Percentiles rank a stretch among this genome's conserved stretches.
Conservation (phyloP, 1,139 yeast genomes). For the Sugiyamaella novakii region DNA sequence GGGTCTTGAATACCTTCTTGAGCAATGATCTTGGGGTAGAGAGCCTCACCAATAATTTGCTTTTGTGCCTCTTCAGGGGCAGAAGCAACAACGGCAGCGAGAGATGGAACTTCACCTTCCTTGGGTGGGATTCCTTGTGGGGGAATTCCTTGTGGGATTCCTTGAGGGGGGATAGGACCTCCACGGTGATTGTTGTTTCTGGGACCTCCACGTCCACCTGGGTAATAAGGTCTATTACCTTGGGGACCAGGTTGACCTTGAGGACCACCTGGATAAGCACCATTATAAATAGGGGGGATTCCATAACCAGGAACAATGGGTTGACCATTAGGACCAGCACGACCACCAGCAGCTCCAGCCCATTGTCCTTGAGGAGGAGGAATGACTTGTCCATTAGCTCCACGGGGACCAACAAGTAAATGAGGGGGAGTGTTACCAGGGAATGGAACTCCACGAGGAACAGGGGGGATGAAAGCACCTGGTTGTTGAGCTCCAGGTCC, state of each 20-base stretch:
- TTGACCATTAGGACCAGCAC: constrained; percentile 37
- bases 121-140: constrained; percentile 24
- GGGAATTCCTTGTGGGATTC: constrained; percentile 24
- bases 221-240: constrained; percentile 42
- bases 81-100: constrained; percentile 42
- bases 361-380: constrained; percentile 58
- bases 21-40: constrained; percentile 90
- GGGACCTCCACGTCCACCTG: constrained; percentile 32
- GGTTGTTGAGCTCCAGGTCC: constrained; percentile 73
- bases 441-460: constrained; percentile 79
- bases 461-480: constrained; percentile 63
- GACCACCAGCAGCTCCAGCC: constrained; percentile 39
- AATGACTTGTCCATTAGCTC: constrained; percentile 38
- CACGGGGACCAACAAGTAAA: constrained; percentile 73
- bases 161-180: constrained; percentile 28
- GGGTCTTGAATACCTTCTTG: constrained; percentile 84
- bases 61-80: constrained; percentile 81
- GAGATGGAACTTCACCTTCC: constrained; percentile 32
- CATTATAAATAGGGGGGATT: constrained; percentile 77
- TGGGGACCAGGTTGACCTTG: constrained; percentile 28
- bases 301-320: constrained; percentile 54
- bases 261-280: constrained; percentile 52
- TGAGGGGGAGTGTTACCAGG: constrained; percentile 87
- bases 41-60: constrained; percentile 96
- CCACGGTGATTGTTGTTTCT: constrained; percentile 38